Evolutionary conservation across 164 flowering plant genomes (phyloP).

Genomic region (Macadamia tetraphylla): DNA sequence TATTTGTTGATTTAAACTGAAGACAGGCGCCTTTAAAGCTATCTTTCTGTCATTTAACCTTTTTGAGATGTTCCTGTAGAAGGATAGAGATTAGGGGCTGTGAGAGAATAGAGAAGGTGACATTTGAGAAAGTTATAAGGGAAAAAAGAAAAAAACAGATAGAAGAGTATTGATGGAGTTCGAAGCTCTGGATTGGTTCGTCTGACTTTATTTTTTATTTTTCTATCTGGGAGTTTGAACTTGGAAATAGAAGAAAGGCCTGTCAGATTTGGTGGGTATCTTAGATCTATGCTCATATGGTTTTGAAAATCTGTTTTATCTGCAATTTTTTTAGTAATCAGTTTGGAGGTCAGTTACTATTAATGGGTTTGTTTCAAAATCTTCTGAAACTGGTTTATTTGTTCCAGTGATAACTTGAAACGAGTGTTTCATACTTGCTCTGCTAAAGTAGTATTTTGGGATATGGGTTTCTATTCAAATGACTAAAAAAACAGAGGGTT

Average conservation of each 20-base stretch:
- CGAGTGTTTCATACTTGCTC: too few species aligned
- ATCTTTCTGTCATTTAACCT: constrained; percentile 4
- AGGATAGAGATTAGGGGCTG: not conserved
- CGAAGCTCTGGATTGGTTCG: constrained; percentile 1
- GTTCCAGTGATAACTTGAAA: not conserved
- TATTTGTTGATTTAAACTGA: constrained; percentile 5
- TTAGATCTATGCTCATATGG: not conserved
- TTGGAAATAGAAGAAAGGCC: not conserved
- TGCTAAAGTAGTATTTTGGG: not conserved
- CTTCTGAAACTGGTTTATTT: not conserved
- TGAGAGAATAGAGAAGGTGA: not conserved
- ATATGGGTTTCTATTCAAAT: not conserved
- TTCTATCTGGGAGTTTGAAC: not conserved
- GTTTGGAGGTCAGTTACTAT: not conserved
- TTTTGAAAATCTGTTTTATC: not conserved
- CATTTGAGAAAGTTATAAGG: not conserved
- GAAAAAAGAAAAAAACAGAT: not conserved
- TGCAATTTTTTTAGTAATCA: not conserved
- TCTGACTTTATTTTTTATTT: not conserved
- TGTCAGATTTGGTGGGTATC: constrained; percentile 2
- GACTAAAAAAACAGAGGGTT: too few species aligned
- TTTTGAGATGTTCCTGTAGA: constrained; percentile 1
- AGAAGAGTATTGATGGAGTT: not conserved
- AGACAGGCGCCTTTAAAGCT: not conserved
- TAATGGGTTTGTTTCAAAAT: not conserved